Conservation (phyloP, 2,329 filamentous ascomycete genomes). For the Neonectria neomacrospora region DNA sequence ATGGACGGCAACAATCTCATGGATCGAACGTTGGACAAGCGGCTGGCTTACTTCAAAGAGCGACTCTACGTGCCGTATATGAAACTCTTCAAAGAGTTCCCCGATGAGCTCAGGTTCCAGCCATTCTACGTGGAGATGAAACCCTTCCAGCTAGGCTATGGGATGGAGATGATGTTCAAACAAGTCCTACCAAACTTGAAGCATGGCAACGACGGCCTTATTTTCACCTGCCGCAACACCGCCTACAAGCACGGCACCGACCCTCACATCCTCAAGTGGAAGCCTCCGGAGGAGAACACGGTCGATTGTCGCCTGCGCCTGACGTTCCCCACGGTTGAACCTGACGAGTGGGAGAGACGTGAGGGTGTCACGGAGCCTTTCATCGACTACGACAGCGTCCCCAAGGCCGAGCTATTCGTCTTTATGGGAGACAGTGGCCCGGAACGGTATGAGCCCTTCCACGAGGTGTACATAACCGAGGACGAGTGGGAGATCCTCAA, state of each 20-base stretch:
- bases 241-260: slow-evolving; percentile 93
- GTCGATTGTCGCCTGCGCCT: slow-evolving; percentile 89
- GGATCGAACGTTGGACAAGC: slow-evolving; percentile 85
- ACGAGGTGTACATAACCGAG: slow-evolving; percentile 74
- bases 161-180: slow-evolving; percentile 90
- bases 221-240: slow-evolving; percentile 94
- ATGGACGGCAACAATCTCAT: slow-evolving; percentile 82
- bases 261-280: slow-evolving; percentile 96
- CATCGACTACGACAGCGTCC: slow-evolving; percentile 82
- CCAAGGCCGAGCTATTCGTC: slow-evolving; percentile 77
- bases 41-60: slow-evolving; percentile 86
- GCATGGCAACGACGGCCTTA: slow-evolving; percentile 95
- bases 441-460: slow-evolving; percentile 72
- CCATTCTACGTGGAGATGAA: slow-evolving; percentile 90
- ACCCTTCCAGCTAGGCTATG: slow-evolving; percentile 88
- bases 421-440: slow-evolving; percentile 68
- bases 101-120: slow-evolving; percentile 75
- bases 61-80: slow-evolving; percentile 79
- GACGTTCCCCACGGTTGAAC: slow-evolving; percentile 77
- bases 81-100: slow-evolving; percentile 71
- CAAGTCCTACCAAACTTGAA: slow-evolving; percentile 83
- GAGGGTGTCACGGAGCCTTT: slow-evolving; percentile 73
- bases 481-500: slow-evolving; percentile 89
- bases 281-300: slow-evolving; percentile 93
- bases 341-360: slow-evolving; percentile 73